Evolutionary conservation across 1,284 basidiomycete genomes (phyloP).

Genomic region (Tilletia horrida): DNA sequence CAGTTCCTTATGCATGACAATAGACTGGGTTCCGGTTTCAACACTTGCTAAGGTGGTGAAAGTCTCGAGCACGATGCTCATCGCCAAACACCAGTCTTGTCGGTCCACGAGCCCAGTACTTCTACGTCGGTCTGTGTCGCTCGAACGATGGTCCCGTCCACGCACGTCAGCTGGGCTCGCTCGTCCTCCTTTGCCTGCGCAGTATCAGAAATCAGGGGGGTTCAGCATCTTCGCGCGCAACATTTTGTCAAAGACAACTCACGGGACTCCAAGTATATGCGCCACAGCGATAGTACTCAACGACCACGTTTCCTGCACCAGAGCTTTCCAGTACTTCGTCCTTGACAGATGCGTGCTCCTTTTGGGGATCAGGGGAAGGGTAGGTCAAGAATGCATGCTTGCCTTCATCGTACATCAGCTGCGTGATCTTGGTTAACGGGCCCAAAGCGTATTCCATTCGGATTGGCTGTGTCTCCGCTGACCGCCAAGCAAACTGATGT

Average conservation of each 20-base stretch:
- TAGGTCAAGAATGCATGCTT: conserved; percentile 38
- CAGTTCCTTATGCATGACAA: no score
- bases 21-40: neutral
- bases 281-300: conserved; percentile 75
- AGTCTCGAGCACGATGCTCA: neutral
- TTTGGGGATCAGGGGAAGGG: neutral
- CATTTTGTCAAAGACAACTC: conserved; percentile 56
- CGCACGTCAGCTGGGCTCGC: conserved; percentile 19
- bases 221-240: no score
- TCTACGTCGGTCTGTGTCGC: neutral
- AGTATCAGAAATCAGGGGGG: no score
- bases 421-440: conserved; percentile 25
- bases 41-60: neutral
- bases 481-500: conserved; percentile 1
- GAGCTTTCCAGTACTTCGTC: conserved; percentile 49
- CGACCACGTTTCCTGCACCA: conserved; percentile 62
- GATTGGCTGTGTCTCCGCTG: conserved; percentile 23
- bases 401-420: conserved; percentile 45
- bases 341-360: neutral
- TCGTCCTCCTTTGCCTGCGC: conserved; percentile 11
- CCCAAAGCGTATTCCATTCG: conserved; percentile 19
- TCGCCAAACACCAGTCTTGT: conserved; percentile 13
- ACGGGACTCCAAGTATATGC: conserved; percentile 83
- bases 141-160: conserved; percentile 24
- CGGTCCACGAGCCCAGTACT: conserved; percentile 8